Conservation (phyloP, 768 basidiomycete species). For the Lactarius hatsudake region DNA sequence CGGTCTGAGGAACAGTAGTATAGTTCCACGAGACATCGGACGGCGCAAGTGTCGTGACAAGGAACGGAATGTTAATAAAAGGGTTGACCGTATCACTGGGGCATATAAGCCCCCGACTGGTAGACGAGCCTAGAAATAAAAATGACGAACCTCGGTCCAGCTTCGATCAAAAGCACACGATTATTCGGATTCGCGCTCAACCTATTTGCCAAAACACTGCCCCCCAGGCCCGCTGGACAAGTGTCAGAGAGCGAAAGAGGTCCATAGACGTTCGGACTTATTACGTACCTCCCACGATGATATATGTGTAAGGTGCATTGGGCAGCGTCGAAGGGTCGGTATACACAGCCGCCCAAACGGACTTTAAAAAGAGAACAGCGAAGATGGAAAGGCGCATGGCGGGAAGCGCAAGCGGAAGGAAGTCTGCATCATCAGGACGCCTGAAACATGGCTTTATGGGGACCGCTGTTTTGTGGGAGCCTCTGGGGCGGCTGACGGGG, state of each 20-base stretch:
- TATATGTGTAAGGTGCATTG: conserved; percentile 1
- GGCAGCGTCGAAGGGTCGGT: neutral
- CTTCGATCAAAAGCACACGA: conserved; percentile 27
- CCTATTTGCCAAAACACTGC: conserved; percentile 25
- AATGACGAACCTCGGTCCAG: conserved; percentile 21
- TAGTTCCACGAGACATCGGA: conserved; percentile 28
- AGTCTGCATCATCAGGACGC: neutral
- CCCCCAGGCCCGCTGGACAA: conserved; percentile 23
- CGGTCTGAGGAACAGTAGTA: conserved; percentile 26
- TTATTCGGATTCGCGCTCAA: conserved; percentile 20
- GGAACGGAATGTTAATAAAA: conserved; percentile 1
- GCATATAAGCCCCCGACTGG: neutral
- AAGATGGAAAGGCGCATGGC: neutral
- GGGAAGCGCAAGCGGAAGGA: neutral
- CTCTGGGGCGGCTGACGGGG: neutral
- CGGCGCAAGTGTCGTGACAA: conserved; percentile 2
- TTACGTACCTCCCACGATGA: conserved; percentile 20
- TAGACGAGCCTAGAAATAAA: neutral
- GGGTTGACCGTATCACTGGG: neutral
- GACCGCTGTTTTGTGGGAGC: neutral
- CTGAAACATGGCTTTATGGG: neutral
- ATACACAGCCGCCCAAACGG: neutral
- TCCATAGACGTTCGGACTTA: neutral
- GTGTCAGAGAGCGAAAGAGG: neutral
- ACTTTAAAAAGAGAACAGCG: neutral